These are phyloP conservation scores for Capsicum pubescens DNA, from an alignment of 257 asterid genomes.

Conservation along the genomic window DNA sequence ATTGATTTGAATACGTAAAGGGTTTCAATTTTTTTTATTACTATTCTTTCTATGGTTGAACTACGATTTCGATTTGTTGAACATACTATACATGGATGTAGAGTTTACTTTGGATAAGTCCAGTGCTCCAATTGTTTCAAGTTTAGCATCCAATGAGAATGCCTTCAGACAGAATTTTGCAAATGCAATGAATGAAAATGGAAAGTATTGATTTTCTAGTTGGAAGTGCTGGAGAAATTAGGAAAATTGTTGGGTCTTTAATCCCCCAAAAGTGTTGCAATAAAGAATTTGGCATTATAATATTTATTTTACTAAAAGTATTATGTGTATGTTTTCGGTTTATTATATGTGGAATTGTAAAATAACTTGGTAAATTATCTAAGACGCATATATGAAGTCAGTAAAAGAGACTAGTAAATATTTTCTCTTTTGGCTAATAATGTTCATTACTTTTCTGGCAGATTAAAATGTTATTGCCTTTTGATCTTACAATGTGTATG, in stretches of 20 bases:
- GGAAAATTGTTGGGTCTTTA: slow-evolving; percentile 44
- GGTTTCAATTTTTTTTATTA: no score
- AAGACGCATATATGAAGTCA: background rate
- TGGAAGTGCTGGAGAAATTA: slow-evolving; percentile 42
- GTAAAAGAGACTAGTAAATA: no score
- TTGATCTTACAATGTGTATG: no score
- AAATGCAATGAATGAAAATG: slow-evolving; percentile 41
- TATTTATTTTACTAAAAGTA: background rate
- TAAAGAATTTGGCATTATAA: background rate
- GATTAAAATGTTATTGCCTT: no score
- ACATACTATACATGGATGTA: background rate
- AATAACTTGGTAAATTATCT: background rate
- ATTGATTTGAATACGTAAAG: no score
- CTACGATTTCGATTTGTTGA: no score
- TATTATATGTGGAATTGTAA: background rate
- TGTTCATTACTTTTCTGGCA: no score
- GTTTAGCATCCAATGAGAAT: slow-evolving; percentile 30
- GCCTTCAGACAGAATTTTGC: slow-evolving; percentile 30
- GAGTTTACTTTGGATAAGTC: slow-evolving; percentile 53
- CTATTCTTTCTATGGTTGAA: no score
- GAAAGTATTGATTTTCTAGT: slow-evolving; percentile 38
- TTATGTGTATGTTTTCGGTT: background rate
- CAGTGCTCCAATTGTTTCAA: slow-evolving; percentile 40
- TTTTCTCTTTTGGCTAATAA: no score
- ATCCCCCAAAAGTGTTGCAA: background rate